Conservation (phyloP, 202 grass and related monocot genomes). For the Carex sylvatica region DNA sequence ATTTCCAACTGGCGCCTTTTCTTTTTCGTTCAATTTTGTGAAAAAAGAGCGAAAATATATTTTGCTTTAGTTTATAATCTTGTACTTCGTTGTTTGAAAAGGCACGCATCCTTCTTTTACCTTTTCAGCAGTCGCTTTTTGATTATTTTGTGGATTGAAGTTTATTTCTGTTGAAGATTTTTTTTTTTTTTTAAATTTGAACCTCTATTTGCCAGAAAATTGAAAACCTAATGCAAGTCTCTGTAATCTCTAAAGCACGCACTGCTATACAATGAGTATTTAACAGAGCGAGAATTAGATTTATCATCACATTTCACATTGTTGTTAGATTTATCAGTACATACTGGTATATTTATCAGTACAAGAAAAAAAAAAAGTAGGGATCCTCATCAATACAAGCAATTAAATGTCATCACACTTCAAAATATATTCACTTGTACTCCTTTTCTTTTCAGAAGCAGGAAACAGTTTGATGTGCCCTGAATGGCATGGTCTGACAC, state of each 20-base stretch:
- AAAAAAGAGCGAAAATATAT: neutral
- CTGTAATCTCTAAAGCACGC: neutral
- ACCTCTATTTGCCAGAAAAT: neutral
- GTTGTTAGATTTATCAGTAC: too few species aligned
- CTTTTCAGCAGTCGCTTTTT: neutral
- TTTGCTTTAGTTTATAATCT: neutral
- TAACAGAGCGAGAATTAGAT: neutral
- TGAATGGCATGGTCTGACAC: conserved; percentile 23
- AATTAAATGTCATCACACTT: neutral
- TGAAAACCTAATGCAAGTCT: conserved; percentile 11
- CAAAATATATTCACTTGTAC: neutral
- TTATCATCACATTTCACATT: too few species aligned
- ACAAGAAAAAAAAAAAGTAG: neutral
- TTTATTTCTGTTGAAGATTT: neutral
- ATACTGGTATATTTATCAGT: neutral
- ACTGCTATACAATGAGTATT: neutral
- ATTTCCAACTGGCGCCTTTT: neutral
- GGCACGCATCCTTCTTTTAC: neutral
- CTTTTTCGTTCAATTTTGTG: neutral
- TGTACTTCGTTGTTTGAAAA: conserved; percentile 3
- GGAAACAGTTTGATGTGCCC: neutral
- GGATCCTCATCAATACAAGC: neutral
- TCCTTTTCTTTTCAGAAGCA: conserved; percentile 1
- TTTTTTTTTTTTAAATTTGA: neutral
- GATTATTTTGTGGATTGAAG: neutral